These are phyloP conservation scores for Stropharia rugosoannulata DNA, from an alignment of 768 basidiomycete species.

Conservation along the genomic window DNA sequence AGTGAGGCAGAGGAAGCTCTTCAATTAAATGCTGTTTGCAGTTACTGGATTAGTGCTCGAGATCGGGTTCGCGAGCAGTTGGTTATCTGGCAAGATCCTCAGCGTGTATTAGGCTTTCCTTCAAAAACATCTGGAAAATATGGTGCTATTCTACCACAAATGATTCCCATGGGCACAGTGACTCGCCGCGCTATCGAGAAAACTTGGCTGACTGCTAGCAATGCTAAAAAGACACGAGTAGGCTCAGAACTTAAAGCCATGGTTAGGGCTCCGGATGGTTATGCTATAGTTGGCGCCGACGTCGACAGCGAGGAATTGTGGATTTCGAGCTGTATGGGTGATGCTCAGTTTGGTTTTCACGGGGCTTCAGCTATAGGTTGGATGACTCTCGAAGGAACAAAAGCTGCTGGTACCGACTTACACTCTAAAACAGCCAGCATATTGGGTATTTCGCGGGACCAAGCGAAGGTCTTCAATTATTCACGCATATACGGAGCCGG, in stretches of 20 bases:
- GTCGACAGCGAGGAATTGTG: constrained; percentile 99
- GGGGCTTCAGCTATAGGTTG: constrained; percentile 97
- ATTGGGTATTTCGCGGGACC: constrained; percentile 88
- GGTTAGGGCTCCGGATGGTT: constrained; percentile 92
- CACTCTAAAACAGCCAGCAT: constrained; percentile 96
- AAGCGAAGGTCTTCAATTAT: constrained; percentile 99
- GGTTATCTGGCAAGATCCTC: constrained; percentile 77
- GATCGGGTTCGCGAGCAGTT: constrained; percentile 92
- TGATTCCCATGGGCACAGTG: constrained; percentile 98
- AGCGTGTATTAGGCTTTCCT: constrained; percentile 52
- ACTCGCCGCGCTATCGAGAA: constrained; percentile 97
- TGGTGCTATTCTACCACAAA: constrained; percentile 94
- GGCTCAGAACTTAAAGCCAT: constrained; percentile 98
- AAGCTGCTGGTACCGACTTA: constrained; percentile 90
- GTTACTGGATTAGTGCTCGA: constrained; percentile 95
- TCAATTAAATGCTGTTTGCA: constrained; percentile 91
- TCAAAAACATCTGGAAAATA: constrained; percentile 42
- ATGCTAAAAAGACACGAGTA: constrained; percentile 97
- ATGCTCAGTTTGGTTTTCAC: constrained; percentile 95
- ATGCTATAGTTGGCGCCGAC: constrained; percentile 95
- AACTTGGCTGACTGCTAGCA: constrained; percentile 98
- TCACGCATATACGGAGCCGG: constrained; percentile 99
- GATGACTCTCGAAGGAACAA: constrained; percentile 99
- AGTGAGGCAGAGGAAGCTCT: constrained; percentile 82
- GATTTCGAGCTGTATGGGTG: constrained; percentile 99